Evolutionary conservation across 768 basidiomycete species (phyloP), one percentile per base, ranked within the genome.

Genomic region (Leccinellum luteum): DNA sequence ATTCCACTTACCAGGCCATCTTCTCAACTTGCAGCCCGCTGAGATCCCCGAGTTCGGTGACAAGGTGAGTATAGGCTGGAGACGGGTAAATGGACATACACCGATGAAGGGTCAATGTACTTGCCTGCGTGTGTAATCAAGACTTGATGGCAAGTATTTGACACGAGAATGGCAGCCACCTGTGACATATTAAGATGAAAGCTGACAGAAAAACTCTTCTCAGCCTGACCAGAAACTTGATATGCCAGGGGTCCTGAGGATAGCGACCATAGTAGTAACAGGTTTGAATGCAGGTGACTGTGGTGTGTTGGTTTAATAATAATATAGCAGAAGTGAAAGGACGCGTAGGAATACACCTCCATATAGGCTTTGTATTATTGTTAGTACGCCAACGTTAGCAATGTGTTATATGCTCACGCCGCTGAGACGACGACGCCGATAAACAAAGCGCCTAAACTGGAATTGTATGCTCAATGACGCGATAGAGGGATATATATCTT

Each of bases 211-310:
- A 25, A 5, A 13, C 32, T 2, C 21, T 9, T 13, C n/a, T 31
- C 30, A 3, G 21, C 68, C 77, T 59, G 58, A 84, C 84, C 47
- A 85, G 66, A 13, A 69, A 51, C 60, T 80, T 82, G 59, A 79
- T 74, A 7, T 76, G 69, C 83, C 82, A 84, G 25, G 71, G 66
- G 66, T 85, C 84, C 32, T 71, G 73, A 55, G 81, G 78, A 64
- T 85, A 73, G 1, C 56, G 78, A 15, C 70, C 73, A 52, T 71
- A 85, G 65, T 85, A 85, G 61, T 80, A 85, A 75, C 76, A 84
- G 1, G 79, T 76, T 66, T 86, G 85, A 14, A 85, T 74, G 55
- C 75, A 73, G 13, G 84, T 84, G n/a, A 85, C 85, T 86, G 43
- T 35, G 0, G 38, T 9, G 48, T 31, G 30, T 7, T 12, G 17